phyloP scores from a whole-genome alignment of 257 asterid species.

The Buddleja alternifolia region DNA sequence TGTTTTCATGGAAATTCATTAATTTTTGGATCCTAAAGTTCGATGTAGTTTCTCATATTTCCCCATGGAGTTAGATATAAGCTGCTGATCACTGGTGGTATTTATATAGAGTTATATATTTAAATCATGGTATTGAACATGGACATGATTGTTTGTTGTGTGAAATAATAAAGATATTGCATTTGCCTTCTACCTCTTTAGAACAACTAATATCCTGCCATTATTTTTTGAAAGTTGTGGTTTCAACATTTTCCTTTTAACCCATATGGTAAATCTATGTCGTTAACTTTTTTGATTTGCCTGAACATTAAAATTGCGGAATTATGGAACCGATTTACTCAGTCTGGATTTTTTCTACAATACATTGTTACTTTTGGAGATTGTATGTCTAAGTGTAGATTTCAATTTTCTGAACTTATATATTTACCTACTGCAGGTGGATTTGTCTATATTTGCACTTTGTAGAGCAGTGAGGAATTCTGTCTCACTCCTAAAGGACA shows the following conservation, averaged over 20 bases:
- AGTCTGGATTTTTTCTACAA: slow-evolving; percentile 22
- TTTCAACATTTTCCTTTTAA: slow-evolving; percentile 12
- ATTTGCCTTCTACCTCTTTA: slow-evolving; percentile 17
- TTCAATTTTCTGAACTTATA: slow-evolving; percentile 36
- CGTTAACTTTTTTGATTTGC: slow-evolving; percentile 8
- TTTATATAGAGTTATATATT: slow-evolving; percentile 1
- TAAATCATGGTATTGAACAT: neutral
- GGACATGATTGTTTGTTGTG: neutral
- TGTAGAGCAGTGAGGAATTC: slow-evolving; percentile 73
- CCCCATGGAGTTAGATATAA: slow-evolving; percentile 13
- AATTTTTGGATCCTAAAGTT: neutral
- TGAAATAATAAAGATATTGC: slow-evolving; percentile 1
- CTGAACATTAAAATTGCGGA: slow-evolving; percentile 20
- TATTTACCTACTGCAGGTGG: slow-evolving; percentile 63
- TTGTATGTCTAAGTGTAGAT: slow-evolving; percentile 23
- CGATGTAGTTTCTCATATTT: slow-evolving; percentile 12
- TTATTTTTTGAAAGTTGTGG: slow-evolving; percentile 7
- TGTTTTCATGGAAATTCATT: neutral
- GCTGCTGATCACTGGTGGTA: neutral
- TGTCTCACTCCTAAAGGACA: slow-evolving; percentile 37
- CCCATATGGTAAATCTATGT: neutral
- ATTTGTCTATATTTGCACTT: slow-evolving; percentile 65
- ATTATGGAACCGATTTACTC: slow-evolving; percentile 7
- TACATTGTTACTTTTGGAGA: neutral
- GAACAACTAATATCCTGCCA: slow-evolving; percentile 5